Base-by-base conservation (phyloP, 495 filamentous ascomycete genomes). In the Hypoxylon subgilvum region DNA sequence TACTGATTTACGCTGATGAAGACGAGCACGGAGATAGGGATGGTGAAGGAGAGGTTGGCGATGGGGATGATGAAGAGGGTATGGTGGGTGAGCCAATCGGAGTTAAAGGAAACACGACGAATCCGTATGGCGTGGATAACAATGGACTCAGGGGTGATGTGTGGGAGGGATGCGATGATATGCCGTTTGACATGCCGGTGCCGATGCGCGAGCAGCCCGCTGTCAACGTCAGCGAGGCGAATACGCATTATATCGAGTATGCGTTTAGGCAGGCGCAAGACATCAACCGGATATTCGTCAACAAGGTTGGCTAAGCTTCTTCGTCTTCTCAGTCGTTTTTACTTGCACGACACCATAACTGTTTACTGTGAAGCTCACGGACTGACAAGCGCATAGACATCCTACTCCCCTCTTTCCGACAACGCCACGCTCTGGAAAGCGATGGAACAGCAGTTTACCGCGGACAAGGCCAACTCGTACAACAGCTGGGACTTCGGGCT, bases 161-260 rank as follows among this genome's bases (percentile, higher is more conserved):
- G 16, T 71, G 68, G 68, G 68, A 71, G 50, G 68, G 68, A 3
- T 71, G 68, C 35, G 57, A 63, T 19, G 68, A 71, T n/a, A 71
- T 71, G 68, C 68, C 66, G 1, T 71, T 71, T 36, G 68, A 71
- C 17, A 56, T 71, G 60, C 63, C 68, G 8, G 50, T 36, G 39
- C 68, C 68, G 16, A 66, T 69, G 66, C 63, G 68, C 17, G 46
- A 39, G 40, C 51, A 59, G 2, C 47, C 49, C 8, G 68, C 66
- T 4, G 52, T 65, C 21, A 46, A 69, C 1, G 60, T 69, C 7
- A 62, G 40, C 21, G 62, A 63, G 50, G 52, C 54, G 27, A 71
- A 71, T 43, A 64, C 30, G 42, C 66, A 67, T 50, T 69, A 68
- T 4, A 64, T 71, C 36, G 58, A 69, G 52, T 71, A 69, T 43